Conservation (phyloP, 2,329 filamentous ascomycete species). For the Ophiostoma perfectum region DNA sequence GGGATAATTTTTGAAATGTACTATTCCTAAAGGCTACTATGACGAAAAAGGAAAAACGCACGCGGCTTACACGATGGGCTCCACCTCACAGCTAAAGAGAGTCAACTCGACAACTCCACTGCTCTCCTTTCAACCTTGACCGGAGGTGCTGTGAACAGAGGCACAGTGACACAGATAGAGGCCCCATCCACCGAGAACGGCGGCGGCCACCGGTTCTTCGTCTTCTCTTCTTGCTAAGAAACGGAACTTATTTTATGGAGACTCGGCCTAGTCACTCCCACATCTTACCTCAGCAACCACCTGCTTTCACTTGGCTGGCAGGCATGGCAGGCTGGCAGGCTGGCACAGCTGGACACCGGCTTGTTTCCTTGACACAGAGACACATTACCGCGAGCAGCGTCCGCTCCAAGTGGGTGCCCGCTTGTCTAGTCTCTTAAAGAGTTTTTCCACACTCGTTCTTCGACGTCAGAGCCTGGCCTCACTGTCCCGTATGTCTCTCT, state of each 20-base stretch:
- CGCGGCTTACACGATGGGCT: slow-evolving; percentile 1
- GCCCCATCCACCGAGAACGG: background rate
- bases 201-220: slow-evolving; percentile 7
- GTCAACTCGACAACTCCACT: background rate
- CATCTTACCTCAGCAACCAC: too few species aligned
- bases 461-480: background rate
- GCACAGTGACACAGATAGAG: background rate
- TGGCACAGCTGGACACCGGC: too few species aligned
- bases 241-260: background rate
- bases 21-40: background rate
- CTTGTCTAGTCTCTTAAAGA: background rate
- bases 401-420: background rate
- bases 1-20: too few species aligned
- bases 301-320: too few species aligned
- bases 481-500: background rate
- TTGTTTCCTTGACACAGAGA: too few species aligned
- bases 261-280: background rate
- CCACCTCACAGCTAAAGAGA: background rate
- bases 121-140: background rate
- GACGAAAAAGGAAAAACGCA: slow-evolving; percentile 9
- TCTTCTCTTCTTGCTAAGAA: background rate
- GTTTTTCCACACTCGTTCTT: background rate
- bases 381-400: background rate
- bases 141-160: background rate
- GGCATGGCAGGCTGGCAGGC: too few species aligned